Percentiles rank a stretch among this genome's conserved stretches.
Conservation (phyloP, 2,329 filamentous ascomycete species). For the Escovopsis sp. region DNA sequence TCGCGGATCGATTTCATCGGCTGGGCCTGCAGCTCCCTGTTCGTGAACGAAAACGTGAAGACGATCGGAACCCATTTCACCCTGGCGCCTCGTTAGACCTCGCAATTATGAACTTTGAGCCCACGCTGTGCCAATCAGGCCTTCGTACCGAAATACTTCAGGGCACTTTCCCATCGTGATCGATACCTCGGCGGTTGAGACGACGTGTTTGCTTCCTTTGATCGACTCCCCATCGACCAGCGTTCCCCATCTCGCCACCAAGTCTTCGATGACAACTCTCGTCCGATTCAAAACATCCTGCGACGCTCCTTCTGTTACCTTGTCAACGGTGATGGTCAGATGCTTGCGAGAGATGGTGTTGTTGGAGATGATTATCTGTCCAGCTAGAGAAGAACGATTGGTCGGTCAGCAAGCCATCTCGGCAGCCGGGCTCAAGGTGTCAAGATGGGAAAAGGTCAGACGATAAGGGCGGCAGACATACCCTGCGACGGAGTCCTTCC, state of each 20-base stretch:
- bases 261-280: constrained; percentile 57
- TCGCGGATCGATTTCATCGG: constrained; percentile 46
- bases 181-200: constrained; percentile 37
- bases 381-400: constrained; percentile 28
- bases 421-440: too few species aligned
- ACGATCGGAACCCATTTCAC: constrained; percentile 67
- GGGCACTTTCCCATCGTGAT: constrained; percentile 60
- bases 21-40: constrained; percentile 48
- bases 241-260: constrained; percentile 74
- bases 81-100: constrained; percentile 25
- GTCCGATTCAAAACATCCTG: constrained; percentile 51
- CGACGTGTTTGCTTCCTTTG: constrained; percentile 40
- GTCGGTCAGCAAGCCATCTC: too few species aligned
- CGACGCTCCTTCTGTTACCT: constrained; percentile 50
- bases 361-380: constrained; percentile 55
- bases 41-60: constrained; percentile 64
- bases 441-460: background rate
- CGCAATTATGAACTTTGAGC: background rate
- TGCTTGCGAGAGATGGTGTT: constrained; percentile 83
- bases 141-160: constrained; percentile 39
- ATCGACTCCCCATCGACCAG: constrained; percentile 58
- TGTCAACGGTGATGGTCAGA: constrained; percentile 57
- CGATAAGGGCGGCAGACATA: constrained; percentile 18
- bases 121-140: background rate
- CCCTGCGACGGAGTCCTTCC: constrained; percentile 59